These are phyloP conservation scores for Apiospora sp. DNA, from an alignment of 2,329 filamentous ascomycete species.

Conservation along the genomic window DNA sequence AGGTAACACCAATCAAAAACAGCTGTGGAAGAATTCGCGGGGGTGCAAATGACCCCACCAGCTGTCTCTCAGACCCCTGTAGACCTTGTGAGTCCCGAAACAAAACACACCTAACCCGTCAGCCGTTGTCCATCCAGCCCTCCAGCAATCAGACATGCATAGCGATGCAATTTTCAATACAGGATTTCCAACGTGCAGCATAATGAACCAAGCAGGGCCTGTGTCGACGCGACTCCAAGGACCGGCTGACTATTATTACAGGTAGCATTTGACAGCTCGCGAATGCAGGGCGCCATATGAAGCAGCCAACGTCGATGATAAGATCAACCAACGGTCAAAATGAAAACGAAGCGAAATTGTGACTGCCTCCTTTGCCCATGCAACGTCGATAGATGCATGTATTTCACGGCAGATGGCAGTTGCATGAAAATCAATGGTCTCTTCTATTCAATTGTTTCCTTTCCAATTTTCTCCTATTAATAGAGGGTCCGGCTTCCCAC, in stretches of 20 bases:
- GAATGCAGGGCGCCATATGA: background rate
- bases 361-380: background rate
- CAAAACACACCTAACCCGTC: background rate
- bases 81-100: constrained; percentile 1
- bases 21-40: background rate
- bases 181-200: background rate
- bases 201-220: background rate
- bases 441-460: background rate
- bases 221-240: background rate
- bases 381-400: background rate
- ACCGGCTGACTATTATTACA: background rate
- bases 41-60: no score
- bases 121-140: background rate
- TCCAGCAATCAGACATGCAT: background rate
- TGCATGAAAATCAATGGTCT: background rate
- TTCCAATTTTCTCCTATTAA: constrained; percentile 1
- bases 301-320: background rate
- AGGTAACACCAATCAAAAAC: background rate
- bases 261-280: background rate
- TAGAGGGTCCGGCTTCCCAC: constrained; percentile 1
- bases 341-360: background rate
- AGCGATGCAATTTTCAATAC: background rate
- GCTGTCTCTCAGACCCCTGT: background rate
- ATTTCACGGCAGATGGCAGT: background rate
- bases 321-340: background rate